Conservation (phyloP, 139 green algal species). For the Chlorella vulgaris region DNA sequence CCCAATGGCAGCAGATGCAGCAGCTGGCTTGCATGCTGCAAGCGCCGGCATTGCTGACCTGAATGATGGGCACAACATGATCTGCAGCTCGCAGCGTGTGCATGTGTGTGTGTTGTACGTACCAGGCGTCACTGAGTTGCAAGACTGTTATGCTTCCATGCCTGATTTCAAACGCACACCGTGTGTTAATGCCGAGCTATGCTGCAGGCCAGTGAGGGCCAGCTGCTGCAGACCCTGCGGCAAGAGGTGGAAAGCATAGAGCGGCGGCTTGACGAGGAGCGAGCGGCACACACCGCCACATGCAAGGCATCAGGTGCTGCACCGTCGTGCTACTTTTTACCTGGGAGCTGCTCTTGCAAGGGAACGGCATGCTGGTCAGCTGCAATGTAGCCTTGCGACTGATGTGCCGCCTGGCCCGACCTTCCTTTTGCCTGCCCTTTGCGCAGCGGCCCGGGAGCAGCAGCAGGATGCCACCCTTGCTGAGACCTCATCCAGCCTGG, state of each 20-base stretch:
- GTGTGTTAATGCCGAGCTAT: background rate
- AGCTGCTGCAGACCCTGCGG: slow-evolving; percentile 55
- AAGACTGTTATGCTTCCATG: background rate
- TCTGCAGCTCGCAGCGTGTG: background rate
- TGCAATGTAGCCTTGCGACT: too few species aligned
- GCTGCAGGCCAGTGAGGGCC: slow-evolving; percentile 38
- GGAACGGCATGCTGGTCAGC: background rate
- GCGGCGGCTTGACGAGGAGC: slow-evolving; percentile 65
- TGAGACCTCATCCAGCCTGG: slow-evolving; percentile 53
- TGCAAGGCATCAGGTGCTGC: slow-evolving; percentile 8
- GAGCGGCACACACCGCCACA: slow-evolving; percentile 30
- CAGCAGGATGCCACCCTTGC: slow-evolving; percentile 64
- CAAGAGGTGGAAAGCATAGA: slow-evolving; percentile 61
- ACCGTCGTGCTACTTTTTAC: background rate
- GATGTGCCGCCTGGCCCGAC: background rate
- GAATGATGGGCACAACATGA: too few species aligned
- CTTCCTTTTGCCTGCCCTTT: background rate
- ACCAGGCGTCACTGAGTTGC: background rate
- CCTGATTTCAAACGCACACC: background rate
- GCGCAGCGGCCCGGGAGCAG: slow-evolving; percentile 53
- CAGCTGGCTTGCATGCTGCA: too few species aligned
- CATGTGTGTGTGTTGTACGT: background rate
- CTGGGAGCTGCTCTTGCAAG: too few species aligned
- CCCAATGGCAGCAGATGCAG: background rate
- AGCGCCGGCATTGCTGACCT: too few species aligned